Base-by-base conservation (phyloP, 257 asterid species). In the Catharanthus roseus region DNA sequence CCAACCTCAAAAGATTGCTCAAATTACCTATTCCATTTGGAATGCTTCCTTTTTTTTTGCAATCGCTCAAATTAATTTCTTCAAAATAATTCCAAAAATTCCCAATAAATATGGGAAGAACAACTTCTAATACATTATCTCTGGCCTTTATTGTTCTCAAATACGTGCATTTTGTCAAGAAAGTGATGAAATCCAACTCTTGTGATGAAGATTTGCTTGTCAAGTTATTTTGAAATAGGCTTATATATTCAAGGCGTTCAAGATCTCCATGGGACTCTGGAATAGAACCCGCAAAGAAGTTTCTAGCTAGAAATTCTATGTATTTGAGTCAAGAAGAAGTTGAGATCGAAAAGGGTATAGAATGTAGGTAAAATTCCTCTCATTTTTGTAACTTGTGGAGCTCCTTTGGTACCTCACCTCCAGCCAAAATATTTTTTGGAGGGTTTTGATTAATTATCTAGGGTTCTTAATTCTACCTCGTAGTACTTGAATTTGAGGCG, bases 181-280 rank as follows among this genome's bases (percentile, higher is more conserved):
- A 67, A 12, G 56, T 29, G 24, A 77, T n/a, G 53, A 77, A 68
- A 10, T 42, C 23, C n/a, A 68, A 53, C 61, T 77, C 74, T 33
- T 13, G 0, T 6, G 50, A 68, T 10, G 23, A 33, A 65, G 54
- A 42, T n/a, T 67, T 29, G 18, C 23, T 5, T 0, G 21, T 11
- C 12, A 66, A 42, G 9, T 26, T 18, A 13, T 66, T 65, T 0
- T 18, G n/a, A 24, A 3, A 1, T 15, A 66, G 15, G 1, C 0
- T 1, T 13, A 69, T 10, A 9, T 11, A 12, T 24, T 76, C 3
- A 5, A 80, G 80, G 11, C 6, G n/a, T 56, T 49, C 68, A 15
- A 83, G 71, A 28, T 72, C 12, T 24, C 85, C 83, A 7, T 80
- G 51, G 8, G 83, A 75, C 16, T 33, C 0, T 3, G 85, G 85